Conservation (phyloP, 345 rosid species). For the Pugionium cornutum region DNA sequence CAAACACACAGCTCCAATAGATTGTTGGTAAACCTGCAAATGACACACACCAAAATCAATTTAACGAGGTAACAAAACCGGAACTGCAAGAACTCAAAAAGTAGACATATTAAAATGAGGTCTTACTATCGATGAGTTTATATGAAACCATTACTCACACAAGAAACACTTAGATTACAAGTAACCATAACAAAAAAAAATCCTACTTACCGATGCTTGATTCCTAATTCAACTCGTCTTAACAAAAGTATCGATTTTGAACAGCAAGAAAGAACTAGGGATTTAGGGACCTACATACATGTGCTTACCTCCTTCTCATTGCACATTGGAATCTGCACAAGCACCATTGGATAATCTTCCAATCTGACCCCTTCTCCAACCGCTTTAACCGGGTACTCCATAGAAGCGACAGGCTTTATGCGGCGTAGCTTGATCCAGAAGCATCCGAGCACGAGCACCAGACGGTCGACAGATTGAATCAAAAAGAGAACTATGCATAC, state of each 20-base stretch:
- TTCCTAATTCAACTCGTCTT: too few species aligned
- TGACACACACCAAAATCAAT: neutral
- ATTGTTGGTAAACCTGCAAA: slow-evolving; percentile 64
- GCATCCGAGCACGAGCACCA: slow-evolving; percentile 68
- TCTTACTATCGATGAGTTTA: too few species aligned
- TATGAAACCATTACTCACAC: too few species aligned
- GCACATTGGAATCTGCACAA: slow-evolving; percentile 96
- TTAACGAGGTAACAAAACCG: neutral
- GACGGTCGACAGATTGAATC: slow-evolving; percentile 81
- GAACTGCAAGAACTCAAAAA: neutral
- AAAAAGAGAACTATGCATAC: slow-evolving; percentile 77
- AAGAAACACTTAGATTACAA: too few species aligned
- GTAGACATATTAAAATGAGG: too few species aligned
- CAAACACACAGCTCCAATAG: slow-evolving; percentile 69
- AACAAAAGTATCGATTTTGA: too few species aligned
- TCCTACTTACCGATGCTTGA: too few species aligned
- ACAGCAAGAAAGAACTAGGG: too few species aligned
- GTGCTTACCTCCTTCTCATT: slow-evolving; percentile 92
- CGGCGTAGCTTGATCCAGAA: slow-evolving; percentile 70
- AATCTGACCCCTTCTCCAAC: neutral
- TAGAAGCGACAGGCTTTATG: slow-evolving; percentile 57
- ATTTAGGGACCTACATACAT: slow-evolving; percentile 33
- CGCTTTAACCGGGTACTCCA: slow-evolving; percentile 40
- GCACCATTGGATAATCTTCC: slow-evolving; percentile 79
- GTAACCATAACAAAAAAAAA: too few species aligned